Percentiles rank a stretch among this genome's conserved stretches.
Conservation (phyloP, 805 yeast genomes). For the Ogataea trehaloabstinens region DNA sequence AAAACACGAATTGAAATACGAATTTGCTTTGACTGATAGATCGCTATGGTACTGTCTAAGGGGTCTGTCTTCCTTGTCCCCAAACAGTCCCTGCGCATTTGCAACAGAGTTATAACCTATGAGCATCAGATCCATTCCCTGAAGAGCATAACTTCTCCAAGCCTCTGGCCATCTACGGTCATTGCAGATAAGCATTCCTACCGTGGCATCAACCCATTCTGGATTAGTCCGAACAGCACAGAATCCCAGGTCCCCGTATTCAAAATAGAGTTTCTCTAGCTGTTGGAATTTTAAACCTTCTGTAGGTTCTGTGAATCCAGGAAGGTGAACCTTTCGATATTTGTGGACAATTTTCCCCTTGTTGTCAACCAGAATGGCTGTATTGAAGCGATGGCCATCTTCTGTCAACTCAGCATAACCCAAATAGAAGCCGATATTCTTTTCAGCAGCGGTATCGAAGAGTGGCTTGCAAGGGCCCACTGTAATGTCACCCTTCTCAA, state of each 20-base stretch:
- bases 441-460: slow-evolving; percentile 33
- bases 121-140: slow-evolving; percentile 39
- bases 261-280: slow-evolving; percentile 38
- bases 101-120: slow-evolving; percentile 38
- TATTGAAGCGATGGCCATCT: slow-evolving; percentile 34
- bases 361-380: slow-evolving; percentile 31
- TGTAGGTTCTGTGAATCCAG: slow-evolving; percentile 36
- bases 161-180: slow-evolving; percentile 44
- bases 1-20: slow-evolving; percentile 35
- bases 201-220: slow-evolving; percentile 31
- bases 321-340: slow-evolving; percentile 37
- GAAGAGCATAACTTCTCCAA: slow-evolving; percentile 39
- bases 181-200: slow-evolving; percentile 39
- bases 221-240: slow-evolving; percentile 33
- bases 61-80: slow-evolving; percentile 31
- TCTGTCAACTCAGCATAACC: slow-evolving; percentile 41
- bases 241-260: slow-evolving; percentile 37
- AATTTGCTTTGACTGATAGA: slow-evolving; percentile 33
- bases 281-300: slow-evolving; percentile 34
- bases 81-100: slow-evolving; percentile 34
- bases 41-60: slow-evolving; percentile 34
- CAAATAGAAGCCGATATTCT: slow-evolving; percentile 29
- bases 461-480: slow-evolving; percentile 29
- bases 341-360: slow-evolving; percentile 30
- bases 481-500: slow-evolving; percentile 36